Percentiles rank a stretch among this genome's conserved stretches.
Evolutionary conservation across 495 filamentous ascomycete species (phyloP).

Genomic region (Xylaria venustula): DNA sequence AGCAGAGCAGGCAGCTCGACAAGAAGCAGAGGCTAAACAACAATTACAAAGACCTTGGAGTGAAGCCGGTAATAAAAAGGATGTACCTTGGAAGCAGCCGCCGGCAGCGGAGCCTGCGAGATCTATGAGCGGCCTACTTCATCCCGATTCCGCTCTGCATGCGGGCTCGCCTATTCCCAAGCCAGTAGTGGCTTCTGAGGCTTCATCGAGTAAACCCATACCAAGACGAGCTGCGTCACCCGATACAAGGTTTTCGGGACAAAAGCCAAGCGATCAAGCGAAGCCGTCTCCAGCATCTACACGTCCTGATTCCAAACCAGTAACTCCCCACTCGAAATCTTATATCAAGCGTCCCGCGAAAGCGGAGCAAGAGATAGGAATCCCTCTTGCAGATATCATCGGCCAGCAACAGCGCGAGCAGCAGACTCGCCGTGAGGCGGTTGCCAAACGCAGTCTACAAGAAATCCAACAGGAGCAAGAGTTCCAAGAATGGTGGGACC

Average conservation of each 20-base stretch:
- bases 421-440: slow-evolving; percentile 76
- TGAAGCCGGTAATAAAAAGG: slow-evolving; percentile 36
- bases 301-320: slow-evolving; percentile 18
- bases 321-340: slow-evolving; percentile 50
- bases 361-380: slow-evolving; percentile 58
- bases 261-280: slow-evolving; percentile 25
- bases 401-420: slow-evolving; percentile 84
- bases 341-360: slow-evolving; percentile 45
- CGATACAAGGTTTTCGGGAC: slow-evolving; percentile 55
- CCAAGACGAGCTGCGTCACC: slow-evolving; percentile 51
- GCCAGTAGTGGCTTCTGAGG: slow-evolving; percentile 35
- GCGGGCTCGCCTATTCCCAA: slow-evolving; percentile 45
- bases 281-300: slow-evolving; percentile 13
- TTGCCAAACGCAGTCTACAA: slow-evolving; percentile 77
- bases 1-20: slow-evolving; percentile 54
- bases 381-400: slow-evolving; percentile 86
- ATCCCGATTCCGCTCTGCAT: slow-evolving; percentile 42
- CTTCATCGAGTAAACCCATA: slow-evolving; percentile 23
- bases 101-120: slow-evolving; percentile 34
- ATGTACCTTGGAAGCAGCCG: slow-evolving; percentile 73
- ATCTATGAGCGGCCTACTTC: slow-evolving; percentile 29
- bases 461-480: slow-evolving; percentile 97
- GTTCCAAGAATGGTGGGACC: slow-evolving; percentile 98
- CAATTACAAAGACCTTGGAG: slow-evolving; percentile 39
- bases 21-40: slow-evolving; percentile 39